Evolutionary conservation across 1,284 basidiomycete genomes (phyloP).

Genomic region (Moniliophthora roreri): DNA sequence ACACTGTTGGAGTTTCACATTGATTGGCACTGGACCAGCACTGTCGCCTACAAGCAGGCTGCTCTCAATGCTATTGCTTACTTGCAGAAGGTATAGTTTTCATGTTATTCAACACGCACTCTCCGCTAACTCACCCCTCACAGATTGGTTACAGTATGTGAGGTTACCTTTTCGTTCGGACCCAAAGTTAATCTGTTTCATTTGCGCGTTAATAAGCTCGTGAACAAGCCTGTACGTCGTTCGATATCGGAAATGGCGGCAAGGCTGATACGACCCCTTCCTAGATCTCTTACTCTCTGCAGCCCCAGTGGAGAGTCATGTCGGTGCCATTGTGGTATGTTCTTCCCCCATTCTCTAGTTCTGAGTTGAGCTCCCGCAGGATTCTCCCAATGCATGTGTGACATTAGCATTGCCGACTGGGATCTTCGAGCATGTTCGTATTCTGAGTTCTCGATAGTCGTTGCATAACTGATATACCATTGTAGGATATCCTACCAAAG

Average conservation of each 20-base stretch:
- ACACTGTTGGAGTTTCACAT: not conserved
- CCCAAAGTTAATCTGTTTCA: not conserved
- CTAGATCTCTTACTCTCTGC: slow-evolving; percentile 73
- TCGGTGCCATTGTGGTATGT: slow-evolving; percentile 70
- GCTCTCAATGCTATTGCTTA: slow-evolving; percentile 77
- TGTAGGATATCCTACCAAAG: slow-evolving; percentile 63
- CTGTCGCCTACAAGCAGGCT: slow-evolving; percentile 79
- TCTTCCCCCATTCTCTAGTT: not conserved
- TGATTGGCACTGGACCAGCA: slow-evolving; percentile 33
- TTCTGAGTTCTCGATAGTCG: too few relatives aligned
- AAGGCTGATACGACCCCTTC: slow-evolving; percentile 5
- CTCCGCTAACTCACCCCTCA: slow-evolving; percentile 1
- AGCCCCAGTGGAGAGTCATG: slow-evolving; percentile 75
- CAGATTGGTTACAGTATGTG: slow-evolving; percentile 67
- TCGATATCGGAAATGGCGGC: not conserved
- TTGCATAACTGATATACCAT: too few relatives aligned
- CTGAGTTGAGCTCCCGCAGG: slow-evolving; percentile 32
- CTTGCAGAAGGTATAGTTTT: slow-evolving; percentile 57
- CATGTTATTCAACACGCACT: slow-evolving; percentile 1
- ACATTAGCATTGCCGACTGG: slow-evolving; percentile 69
- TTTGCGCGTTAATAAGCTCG: slow-evolving; percentile 42
- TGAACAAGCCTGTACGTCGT: slow-evolving; percentile 64
- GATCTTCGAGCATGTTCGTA: slow-evolving; percentile 68
- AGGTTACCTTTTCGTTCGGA: not conserved
- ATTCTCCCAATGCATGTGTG: slow-evolving; percentile 78